Base-by-base conservation (phyloP, 345 rosid species). In the Dovyalis caffra region DNA sequence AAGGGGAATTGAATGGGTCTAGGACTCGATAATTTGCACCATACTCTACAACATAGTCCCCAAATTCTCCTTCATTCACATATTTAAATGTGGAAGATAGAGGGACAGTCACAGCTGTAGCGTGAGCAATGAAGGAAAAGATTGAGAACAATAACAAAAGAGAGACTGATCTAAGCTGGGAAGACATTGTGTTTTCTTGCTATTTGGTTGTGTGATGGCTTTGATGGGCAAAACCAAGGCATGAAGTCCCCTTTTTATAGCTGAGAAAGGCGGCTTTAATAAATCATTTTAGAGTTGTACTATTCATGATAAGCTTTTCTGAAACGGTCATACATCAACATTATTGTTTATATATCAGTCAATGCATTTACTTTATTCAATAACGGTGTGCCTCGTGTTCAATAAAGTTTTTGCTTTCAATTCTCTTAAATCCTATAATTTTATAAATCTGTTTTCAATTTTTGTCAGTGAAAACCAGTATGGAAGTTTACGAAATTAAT, bases 1-100 rank as follows among this genome's bases (percentile, higher is more conserved):
- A 92, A n/a, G 88, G 90, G 20, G 77, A 75, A 25, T 20, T 78
- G 33, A 37, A 76, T 0, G 82, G 43, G 18, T 33, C 8, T n/a
- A 77, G 15, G 35, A 33, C 70, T 26, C 89, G 84, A 62, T 84
- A 87, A 68, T 77, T 28, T 1, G 76, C 89, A 9, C 33, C 73
- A 34, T 90, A 88, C 69, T 90, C 86, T 6, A 77, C 84, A 0
- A 75, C 0, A 37, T 74, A 69, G 0, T 69, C 69, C 0, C 88
- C 89, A 3, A 87, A 81, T 38, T 80, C 86, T 1, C 91, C 90
- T 8, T 75, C 80, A 35, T 88, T 87, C 23, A 87, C 78, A 5
- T 68, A 77, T 75, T 65, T 40, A 49, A 88, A 88, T 21, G 79
- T 82, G 0, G 25, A 77, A 12, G 84, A 78, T 4, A 78, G 73